These are phyloP conservation scores for Thermomyces lanuginosus DNA, from an alignment of 2,329 filamentous ascomycete species.

Conservation along the genomic window DNA sequence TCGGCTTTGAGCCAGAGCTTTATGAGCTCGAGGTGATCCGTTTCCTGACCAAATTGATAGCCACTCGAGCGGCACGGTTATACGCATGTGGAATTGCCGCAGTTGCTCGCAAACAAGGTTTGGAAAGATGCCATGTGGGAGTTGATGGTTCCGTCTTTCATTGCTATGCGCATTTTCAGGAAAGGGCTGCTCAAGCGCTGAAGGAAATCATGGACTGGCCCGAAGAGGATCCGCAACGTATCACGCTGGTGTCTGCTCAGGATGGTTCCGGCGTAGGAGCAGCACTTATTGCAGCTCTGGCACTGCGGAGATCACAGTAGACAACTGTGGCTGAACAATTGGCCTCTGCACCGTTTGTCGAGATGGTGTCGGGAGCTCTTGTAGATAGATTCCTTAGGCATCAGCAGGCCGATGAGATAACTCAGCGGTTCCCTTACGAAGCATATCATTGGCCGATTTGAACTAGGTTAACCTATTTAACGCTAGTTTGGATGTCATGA, in stretches of 20 bases:
- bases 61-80: slow-evolving; percentile 76
- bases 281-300: slow-evolving; percentile 8
- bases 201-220: slow-evolving; percentile 63
- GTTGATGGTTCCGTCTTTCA: slow-evolving; percentile 95
- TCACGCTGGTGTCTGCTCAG: slow-evolving; percentile 6
- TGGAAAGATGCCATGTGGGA: slow-evolving; percentile 70
- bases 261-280: slow-evolving; percentile 9
- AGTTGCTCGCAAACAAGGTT: slow-evolving; percentile 85
- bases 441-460: too few species aligned
- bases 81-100: slow-evolving; percentile 92
- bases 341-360: too few species aligned
- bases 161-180: slow-evolving; percentile 96
- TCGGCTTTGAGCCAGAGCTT: slow-evolving; percentile 56
- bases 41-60: slow-evolving; percentile 79
- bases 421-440: too few species aligned
- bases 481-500: too few species aligned
- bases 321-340: too few species aligned
- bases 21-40: slow-evolving; percentile 76
- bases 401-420: too few species aligned
- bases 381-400: too few species aligned
- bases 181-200: slow-evolving; percentile 65
- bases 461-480: too few species aligned
- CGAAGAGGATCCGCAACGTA: slow-evolving; percentile 3
- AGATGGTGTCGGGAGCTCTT: too few species aligned
- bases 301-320: slow-evolving; percentile 5